phyloP scores from a whole-genome alignment of 768 basidiomycete species.

The Mycena kentingensis region DNA sequence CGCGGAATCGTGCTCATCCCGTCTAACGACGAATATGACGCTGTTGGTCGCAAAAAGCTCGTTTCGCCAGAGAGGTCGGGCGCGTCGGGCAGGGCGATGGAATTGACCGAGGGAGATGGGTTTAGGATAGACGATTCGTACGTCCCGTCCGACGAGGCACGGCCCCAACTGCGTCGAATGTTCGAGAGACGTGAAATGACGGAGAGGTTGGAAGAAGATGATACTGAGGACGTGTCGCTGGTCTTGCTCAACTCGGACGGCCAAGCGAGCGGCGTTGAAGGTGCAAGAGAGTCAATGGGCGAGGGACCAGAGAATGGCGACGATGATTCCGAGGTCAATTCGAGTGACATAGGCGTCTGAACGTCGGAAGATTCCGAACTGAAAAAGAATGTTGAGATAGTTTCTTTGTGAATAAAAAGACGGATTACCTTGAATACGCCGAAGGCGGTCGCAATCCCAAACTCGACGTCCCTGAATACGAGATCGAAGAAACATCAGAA shows the following conservation, averaged over 20 bases:
- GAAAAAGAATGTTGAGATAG: slow-evolving; percentile 7
- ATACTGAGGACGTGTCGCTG: slow-evolving; percentile 11
- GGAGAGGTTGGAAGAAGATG: slow-evolving; percentile 13
- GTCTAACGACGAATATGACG: slow-evolving; percentile 43
- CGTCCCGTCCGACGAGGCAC: slow-evolving; percentile 59
- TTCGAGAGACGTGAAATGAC: slow-evolving; percentile 29
- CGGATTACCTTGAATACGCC: no score
- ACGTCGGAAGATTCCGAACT: slow-evolving; percentile 24
- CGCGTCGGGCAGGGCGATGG: slow-evolving; percentile 58
- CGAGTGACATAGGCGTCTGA: slow-evolving; percentile 34
- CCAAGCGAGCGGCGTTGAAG: slow-evolving; percentile 6
- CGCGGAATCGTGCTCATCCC: slow-evolving; percentile 48
- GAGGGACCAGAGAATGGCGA: slow-evolving; percentile 34
- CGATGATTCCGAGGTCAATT: slow-evolving; percentile 29
- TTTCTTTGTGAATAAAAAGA: no score
- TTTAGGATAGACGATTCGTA: slow-evolving; percentile 78
- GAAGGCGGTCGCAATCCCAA: no score
- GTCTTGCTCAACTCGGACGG: slow-evolving; percentile 16
- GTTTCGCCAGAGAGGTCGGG: slow-evolving; percentile 72
- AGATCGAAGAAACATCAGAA: slow-evolving; percentile 9
- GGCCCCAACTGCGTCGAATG: slow-evolving; percentile 47
- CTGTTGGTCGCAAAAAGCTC: slow-evolving; percentile 67
- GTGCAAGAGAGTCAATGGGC: slow-evolving; percentile 27
- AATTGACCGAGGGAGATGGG: slow-evolving; percentile 66
- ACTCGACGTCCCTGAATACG: no score